These are phyloP conservation scores for Tardiomyces digboiensis DNA, from an alignment of 1,139 yeast genomes.

Conservation along the genomic window DNA sequence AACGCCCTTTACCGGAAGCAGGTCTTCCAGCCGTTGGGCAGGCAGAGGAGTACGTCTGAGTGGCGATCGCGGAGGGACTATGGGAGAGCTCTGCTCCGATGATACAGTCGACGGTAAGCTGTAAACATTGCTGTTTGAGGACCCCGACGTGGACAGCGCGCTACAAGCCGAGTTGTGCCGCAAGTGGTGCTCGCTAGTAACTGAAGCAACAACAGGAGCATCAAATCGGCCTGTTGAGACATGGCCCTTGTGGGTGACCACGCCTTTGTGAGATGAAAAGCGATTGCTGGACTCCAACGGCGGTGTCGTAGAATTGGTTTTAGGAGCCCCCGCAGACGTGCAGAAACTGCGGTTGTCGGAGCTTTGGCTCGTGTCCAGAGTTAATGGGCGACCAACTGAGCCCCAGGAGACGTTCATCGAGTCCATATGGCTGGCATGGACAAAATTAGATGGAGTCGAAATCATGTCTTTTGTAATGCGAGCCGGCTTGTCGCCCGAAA, in stretches of 20 bases:
- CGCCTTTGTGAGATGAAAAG: not conserved
- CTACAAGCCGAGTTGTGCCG: not conserved
- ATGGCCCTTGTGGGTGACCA: not conserved
- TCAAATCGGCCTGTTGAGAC: not conserved
- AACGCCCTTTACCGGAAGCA: not conserved
- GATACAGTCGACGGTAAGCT: not conserved
- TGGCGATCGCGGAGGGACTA: not conserved
- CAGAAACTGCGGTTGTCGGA: not conserved
- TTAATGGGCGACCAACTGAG: not conserved
- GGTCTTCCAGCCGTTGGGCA: not conserved
- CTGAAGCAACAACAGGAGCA: not conserved
- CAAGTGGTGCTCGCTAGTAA: not conserved
- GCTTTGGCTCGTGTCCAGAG: not conserved
- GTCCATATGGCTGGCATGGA: slow-evolving; percentile 18
- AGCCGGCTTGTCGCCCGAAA: not conserved
- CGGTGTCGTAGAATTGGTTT: not conserved
- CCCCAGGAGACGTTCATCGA: slow-evolving; percentile 3
- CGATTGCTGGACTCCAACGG: not conserved
- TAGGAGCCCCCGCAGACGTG: too few relatives aligned
- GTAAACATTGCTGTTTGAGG: not conserved
- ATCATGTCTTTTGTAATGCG: slow-evolving; percentile 6
- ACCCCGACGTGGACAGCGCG: not conserved
- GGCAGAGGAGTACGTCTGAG: not conserved
- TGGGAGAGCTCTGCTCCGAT: not conserved
- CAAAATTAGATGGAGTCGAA: slow-evolving; percentile 18